Conservation (phyloP, 768 basidiomycete genomes). For the Pholiota microspora region DNA sequence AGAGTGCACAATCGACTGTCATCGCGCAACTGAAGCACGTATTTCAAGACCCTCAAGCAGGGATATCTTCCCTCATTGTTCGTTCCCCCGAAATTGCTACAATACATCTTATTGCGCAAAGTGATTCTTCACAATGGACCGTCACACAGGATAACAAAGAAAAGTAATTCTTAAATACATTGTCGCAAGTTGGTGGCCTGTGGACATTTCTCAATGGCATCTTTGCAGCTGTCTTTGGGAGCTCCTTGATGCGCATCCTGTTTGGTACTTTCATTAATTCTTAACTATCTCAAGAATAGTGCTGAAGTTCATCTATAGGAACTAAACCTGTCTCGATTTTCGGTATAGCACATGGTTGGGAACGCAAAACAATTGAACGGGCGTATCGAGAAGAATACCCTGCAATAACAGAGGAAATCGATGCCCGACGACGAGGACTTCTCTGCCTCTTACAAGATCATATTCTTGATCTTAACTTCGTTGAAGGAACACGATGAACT, state of each 20-base stretch:
- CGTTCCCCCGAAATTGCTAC: slow-evolving; percentile 11
- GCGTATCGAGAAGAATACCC: neutral
- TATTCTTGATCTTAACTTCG: neutral
- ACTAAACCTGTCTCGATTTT: neutral
- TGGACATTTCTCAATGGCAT: slow-evolving; percentile 3
- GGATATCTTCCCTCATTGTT: slow-evolving; percentile 6
- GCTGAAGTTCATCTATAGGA: neutral
- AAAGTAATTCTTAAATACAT: neutral
- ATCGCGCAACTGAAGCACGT: slow-evolving; percentile 8
- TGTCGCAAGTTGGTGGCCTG: neutral
- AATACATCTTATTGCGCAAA: slow-evolving; percentile 1
- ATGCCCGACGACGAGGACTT: neutral
- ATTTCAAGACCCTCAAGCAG: slow-evolving; percentile 11
- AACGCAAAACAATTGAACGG: neutral
- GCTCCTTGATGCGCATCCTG: neutral
- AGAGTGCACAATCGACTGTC: slow-evolving; percentile 13
- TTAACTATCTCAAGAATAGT: neutral
- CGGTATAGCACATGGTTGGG: neutral
- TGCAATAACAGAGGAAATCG: neutral
- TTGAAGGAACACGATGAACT: neutral
- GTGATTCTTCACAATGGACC: neutral
- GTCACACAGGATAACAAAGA: neutral
- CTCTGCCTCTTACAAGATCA: neutral
- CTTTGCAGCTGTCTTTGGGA: neutral
- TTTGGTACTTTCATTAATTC: neutral